These are phyloP conservation scores for Fraxinus anomala DNA, from an alignment of 257 asterid species.

Conservation along the genomic window DNA sequence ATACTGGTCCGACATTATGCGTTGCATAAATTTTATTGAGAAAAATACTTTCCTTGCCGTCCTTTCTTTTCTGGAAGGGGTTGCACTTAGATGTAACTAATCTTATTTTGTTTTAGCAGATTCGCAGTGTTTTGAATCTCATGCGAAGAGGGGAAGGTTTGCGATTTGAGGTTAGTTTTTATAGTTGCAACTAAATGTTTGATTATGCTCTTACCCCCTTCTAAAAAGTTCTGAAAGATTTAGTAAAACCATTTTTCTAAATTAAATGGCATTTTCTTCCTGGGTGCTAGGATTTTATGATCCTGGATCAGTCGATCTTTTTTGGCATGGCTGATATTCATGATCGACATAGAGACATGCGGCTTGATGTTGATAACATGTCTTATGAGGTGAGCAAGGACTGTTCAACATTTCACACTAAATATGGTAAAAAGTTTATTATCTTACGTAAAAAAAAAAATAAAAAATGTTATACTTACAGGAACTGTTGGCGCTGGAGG, in stretches of 20 bases:
- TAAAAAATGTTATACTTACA: constrained; percentile 20
- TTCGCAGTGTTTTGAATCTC: constrained; percentile 88
- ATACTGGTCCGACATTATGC: background rate
- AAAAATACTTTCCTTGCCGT: background rate
- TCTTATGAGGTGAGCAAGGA: constrained; percentile 56
- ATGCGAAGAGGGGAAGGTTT: constrained; percentile 93
- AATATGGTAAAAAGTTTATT: background rate
- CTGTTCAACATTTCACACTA: background rate
- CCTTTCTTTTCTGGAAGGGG: background rate
- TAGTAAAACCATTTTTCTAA: constrained; percentile 9
- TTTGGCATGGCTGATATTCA: constrained; percentile 57
- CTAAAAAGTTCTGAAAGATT: background rate
- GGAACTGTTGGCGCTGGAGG: constrained; percentile 71
- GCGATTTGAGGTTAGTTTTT: constrained; percentile 72
- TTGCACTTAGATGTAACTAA: background rate
- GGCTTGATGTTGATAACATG: constrained; percentile 73
- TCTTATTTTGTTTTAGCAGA: constrained; percentile 48
- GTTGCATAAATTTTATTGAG: background rate
- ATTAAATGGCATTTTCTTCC: constrained; percentile 12
- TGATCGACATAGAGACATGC: constrained; percentile 71
- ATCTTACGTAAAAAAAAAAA: background rate
- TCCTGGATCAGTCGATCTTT: constrained; percentile 56
- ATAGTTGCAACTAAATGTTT: no score
- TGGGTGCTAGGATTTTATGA: constrained; percentile 49
- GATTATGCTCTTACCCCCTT: background rate